These are phyloP conservation scores for Tilletia setariae DNA, from an alignment of 1,284 basidiomycete species.

Conservation along the genomic window DNA sequence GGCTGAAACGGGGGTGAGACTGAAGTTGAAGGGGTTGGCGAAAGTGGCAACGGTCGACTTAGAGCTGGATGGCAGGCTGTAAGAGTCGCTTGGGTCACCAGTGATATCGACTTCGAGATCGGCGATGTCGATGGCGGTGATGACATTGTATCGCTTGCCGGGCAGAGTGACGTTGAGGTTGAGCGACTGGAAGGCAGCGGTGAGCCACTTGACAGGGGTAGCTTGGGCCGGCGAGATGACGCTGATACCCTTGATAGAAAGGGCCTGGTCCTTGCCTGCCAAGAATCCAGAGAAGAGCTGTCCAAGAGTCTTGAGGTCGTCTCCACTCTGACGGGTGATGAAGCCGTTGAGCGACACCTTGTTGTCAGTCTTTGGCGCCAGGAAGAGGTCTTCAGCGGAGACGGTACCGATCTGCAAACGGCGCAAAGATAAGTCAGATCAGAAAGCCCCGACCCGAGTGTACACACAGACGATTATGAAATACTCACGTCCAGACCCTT, in stretches of 20 bases:
- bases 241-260: slow-evolving; percentile 64
- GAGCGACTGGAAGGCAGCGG: slow-evolving; percentile 68
- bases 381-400: slow-evolving; percentile 58
- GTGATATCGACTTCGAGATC: slow-evolving; percentile 65
- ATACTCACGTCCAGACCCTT: slow-evolving; percentile 53
- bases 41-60: slow-evolving; percentile 66
- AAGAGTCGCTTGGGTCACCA: slow-evolving; percentile 59
- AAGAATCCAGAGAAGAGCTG: slow-evolving; percentile 69
- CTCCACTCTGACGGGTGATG: slow-evolving; percentile 62
- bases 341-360: slow-evolving; percentile 64
- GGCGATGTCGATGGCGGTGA: slow-evolving; percentile 66
- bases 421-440: slow-evolving; percentile 54
- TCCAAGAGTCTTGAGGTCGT: slow-evolving; percentile 63
- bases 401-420: slow-evolving; percentile 56
- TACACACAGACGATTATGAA: too few relatives aligned
- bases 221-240: slow-evolving; percentile 59
- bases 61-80: slow-evolving; percentile 45
- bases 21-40: slow-evolving; percentile 75
- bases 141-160: slow-evolving; percentile 67
- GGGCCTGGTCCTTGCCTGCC: slow-evolving; percentile 65
- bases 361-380: slow-evolving; percentile 62
- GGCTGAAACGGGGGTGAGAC: slow-evolving; percentile 65
- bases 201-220: slow-evolving; percentile 67
- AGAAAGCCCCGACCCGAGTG: too few relatives aligned
- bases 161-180: slow-evolving; percentile 66